phyloP scores from a whole-genome alignment of 169 alveolate genomes.

The Plasmodium gonderi region DNA sequence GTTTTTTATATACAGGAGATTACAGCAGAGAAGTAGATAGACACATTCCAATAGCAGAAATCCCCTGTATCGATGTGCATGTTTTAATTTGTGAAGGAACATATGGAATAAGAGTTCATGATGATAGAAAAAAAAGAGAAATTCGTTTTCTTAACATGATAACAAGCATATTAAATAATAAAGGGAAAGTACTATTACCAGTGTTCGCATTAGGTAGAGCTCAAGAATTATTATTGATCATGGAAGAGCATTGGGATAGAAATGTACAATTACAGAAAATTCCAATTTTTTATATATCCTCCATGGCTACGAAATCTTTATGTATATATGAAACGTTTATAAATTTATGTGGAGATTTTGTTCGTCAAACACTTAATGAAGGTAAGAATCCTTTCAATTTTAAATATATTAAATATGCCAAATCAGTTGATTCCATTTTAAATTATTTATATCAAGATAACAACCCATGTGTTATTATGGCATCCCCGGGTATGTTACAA shows the following conservation, averaged over 20 bases:
- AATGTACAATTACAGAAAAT: constrained; percentile 91
- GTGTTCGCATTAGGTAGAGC: constrained; percentile 97
- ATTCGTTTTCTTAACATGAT: constrained; percentile 89
- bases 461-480: constrained; percentile 97
- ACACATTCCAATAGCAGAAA: constrained; percentile 97
- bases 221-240: constrained; percentile 94
- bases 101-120: constrained; percentile 98
- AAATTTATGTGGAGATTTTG: constrained; percentile 95
- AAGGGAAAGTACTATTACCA: constrained; percentile 97
- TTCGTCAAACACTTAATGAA: constrained; percentile 87
- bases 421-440: constrained; percentile 81
- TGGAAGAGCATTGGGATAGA: constrained; percentile 97
- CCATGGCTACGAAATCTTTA: constrained; percentile 95
- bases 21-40: constrained; percentile 96
- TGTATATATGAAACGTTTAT: constrained; percentile 95
- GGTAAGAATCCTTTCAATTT: constrained; percentile 95
- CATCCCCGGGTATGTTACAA: constrained; percentile 99
- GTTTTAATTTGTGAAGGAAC: constrained; percentile 98
- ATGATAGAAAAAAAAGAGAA: constrained; percentile 95
- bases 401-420: constrained; percentile 89
- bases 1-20: constrained; percentile 99
- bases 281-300: constrained; percentile 96
- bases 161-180: constrained; percentile 84
- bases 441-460: constrained; percentile 78
- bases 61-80: constrained; percentile 95